Base-by-base conservation (phyloP, 371 early-diverging fungal species). In the Mortierella sp. region DNA sequence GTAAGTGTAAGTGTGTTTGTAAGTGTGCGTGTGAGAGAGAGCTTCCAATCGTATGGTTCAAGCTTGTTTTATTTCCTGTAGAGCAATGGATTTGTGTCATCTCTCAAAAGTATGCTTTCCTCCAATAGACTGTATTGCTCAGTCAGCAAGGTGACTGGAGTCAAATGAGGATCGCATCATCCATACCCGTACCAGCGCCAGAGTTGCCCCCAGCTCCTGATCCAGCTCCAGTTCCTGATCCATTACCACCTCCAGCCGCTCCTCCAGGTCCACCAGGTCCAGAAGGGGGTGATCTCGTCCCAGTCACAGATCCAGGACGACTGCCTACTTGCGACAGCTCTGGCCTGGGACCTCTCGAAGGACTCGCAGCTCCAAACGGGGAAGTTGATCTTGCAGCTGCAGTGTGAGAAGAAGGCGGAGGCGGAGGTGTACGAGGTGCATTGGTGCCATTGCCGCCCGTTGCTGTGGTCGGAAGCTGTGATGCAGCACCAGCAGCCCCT, bases 131-230 rank as follows among this genome's bases (percentile, higher is more conserved):
- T 7, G 0, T 7, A 21, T 35, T 63, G 18, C 18, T 58, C 12
- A 58, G 58, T 16, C 24, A 6, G 5, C 56, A 0, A 3, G 24
- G 38, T 24, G 11, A 21, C 38, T 0, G 4, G 68, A 2, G 4
- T 68, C 27, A 81, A 18, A 81, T 73, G 48, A 81, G 56, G 12
- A 81, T 81, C 27, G 81, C 81, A 74, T 81, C 81, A 70, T 81
- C 81, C 74, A 70, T 71, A 32, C 77, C 81, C 21, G 76, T 73
- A 27, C 81, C 81, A 41, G 35, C 24, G 2, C 68, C 68, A 68
- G 68, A 38, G 3, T 38, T 38, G 18, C 35, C 65, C 35, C 65
- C 63, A 21, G 21, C 1, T 35, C 35, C 65, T 65, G 38, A n/a
- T 70, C 58, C 74, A 14, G 74, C 44, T 70, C 58, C 74, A 14